Evolutionary conservation across 2,329 filamentous ascomycete genomes (phyloP), one percentile per base, ranked within the genome.

Genomic region (Fusarium graminum): DNA sequence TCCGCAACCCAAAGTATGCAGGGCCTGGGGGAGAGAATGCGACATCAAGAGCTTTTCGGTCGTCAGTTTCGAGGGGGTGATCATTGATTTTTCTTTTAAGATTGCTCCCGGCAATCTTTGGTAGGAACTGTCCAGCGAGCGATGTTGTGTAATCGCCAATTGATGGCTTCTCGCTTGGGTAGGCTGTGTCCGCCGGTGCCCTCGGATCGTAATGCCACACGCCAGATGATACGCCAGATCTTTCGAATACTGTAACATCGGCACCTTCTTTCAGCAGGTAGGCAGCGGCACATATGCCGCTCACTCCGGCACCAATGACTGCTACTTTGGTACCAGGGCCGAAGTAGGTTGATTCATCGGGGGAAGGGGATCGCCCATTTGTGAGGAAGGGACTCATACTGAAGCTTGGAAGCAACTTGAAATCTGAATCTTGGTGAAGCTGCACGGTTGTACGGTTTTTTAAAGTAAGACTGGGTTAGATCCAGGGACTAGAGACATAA

Each of bases 1-100:
- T 92, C 72, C 89, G 89, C 9, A 94, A 78, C 4, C 84, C 83
- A 7, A 75, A 76, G 58, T 85, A 78, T 84, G 86, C 80, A 82
- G 93, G 78, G 1, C 75, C 76, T 0, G 74, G 76, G 26, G 55
- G 68, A 1, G 71, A 66, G 40, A 73, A 73, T 1, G 68, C 45
- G 7, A 64, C 47, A 14, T 63, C 42, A 2, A 67, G 42, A 16
- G 32, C 29, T 2, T 65, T 26, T 0, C 19, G 12, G 7, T 70
- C 39, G 4, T 45, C 11, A 0, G 2, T 26, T 0, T 59, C 39
- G 1, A 69, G 61, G 3, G 59, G 58, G 30, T 66, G 55, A 0
- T 3, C n/a, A n/a, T n/a, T n/a, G n/a, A n/a, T n/a, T n/a, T n/a
- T n/a, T n/a, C n/a, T n/a, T n/a, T n/a, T n/a, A n/a, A n/a, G n/a